Evolutionary conservation across 164 flowering plant genomes (phyloP).

Genomic region (Cinnamomum micranthum): DNA sequence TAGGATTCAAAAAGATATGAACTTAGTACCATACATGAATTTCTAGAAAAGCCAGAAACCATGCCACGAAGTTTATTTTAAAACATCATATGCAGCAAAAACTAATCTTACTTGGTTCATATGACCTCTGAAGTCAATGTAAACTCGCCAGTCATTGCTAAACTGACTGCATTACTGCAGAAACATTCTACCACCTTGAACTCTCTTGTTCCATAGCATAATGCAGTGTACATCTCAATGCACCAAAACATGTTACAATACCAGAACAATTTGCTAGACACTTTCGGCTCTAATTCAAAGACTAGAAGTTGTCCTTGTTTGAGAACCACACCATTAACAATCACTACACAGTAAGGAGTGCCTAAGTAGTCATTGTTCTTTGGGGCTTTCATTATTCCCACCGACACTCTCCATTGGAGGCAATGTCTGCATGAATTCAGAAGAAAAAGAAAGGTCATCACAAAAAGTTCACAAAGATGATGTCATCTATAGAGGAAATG

Average conservation of each 20-base stretch:
- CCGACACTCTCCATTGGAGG: constrained; percentile 1
- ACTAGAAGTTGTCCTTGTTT: neutral
- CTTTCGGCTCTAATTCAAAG: neutral
- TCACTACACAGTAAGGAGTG: neutral
- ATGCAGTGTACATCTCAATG: neutral
- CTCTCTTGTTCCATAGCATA: neutral
- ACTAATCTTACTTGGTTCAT: neutral
- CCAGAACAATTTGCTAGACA: neutral
- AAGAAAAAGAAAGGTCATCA: neutral
- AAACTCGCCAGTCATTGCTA: neutral
- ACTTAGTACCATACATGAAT: too few species aligned
- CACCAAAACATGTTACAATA: neutral
- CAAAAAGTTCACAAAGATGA: neutral
- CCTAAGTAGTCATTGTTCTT: neutral
- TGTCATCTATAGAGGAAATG: neutral
- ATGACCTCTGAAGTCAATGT: neutral
- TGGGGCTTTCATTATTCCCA: neutral
- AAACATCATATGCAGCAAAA: neutral
- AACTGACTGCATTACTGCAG: neutral
- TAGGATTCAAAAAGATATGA: too few species aligned
- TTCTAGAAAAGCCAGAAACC: too few species aligned
- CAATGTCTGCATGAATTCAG: neutral
- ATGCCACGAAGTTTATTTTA: too few species aligned
- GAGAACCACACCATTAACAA: neutral
- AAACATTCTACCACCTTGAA: neutral